phyloP scores from a whole-genome alignment of 2,329 filamentous ascomycete species.

The Rhexocercosporidium sp. region DNA sequence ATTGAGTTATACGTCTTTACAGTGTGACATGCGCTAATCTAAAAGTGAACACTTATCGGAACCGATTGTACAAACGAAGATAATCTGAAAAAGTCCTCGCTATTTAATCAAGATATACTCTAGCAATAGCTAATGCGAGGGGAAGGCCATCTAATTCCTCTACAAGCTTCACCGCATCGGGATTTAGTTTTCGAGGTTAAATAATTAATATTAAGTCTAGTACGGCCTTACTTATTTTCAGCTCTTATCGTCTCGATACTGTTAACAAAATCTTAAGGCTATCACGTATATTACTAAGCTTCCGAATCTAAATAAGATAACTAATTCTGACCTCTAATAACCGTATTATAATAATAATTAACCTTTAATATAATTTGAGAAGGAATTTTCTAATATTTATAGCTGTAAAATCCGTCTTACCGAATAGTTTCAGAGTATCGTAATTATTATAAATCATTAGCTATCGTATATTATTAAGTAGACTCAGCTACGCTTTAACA shows the following conservation, averaged over 20 bases:
- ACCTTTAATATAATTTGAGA: constrained; percentile 12
- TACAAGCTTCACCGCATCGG: constrained; percentile 11
- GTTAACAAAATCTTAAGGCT: constrained; percentile 20
- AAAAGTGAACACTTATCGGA: too few relatives aligned
- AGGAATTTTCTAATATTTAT: constrained; percentile 17
- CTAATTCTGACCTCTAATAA: constrained; percentile 11
- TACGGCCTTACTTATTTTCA: constrained; percentile 15
- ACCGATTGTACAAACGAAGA: too few relatives aligned
- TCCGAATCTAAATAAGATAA: constrained; percentile 12
- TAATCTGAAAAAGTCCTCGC: too few relatives aligned
- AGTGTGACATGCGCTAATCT: too few relatives aligned
- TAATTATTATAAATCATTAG: constrained; percentile 22
- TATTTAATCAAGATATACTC: too few relatives aligned
- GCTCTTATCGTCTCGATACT: constrained; percentile 3
- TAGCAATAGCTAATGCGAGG: constrained; percentile 18
- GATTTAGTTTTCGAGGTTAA: constrained; percentile 13
- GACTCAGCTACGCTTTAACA: constrained; percentile 16
- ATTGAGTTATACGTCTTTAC: too few relatives aligned
- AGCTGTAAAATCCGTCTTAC: neutral
- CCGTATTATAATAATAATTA: constrained; percentile 20
- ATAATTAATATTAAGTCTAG: neutral
- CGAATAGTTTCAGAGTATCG: constrained; percentile 13
- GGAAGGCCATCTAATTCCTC: constrained; percentile 19
- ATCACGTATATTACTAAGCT: constrained; percentile 12
- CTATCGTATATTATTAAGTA: constrained; percentile 15